Evolutionary conservation across 345 rosid species (phyloP), one percentile per base, ranked within the genome.

Genomic region (Corchorus capsularis): DNA sequence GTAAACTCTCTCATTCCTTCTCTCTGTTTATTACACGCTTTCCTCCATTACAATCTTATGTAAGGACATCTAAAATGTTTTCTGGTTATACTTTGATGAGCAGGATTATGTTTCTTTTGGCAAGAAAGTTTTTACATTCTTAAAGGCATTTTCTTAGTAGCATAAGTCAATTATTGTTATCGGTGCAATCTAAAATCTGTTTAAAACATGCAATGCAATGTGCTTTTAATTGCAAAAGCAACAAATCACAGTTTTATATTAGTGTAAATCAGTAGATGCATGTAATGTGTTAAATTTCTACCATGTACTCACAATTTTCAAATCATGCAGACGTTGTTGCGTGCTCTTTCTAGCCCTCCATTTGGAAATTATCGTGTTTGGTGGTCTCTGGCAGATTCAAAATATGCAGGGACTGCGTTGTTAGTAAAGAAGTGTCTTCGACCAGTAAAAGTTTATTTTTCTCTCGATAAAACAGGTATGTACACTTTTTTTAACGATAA

Each of bases 381-480:
- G 98, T 96, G 98, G 99, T 93, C 98, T 75, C 96, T 93, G n/a
- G 89, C 93, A 27, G 97, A 96, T 61, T 89, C 94, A 0, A 96
- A 96, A 85, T 93, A 96, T 84, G 99, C 99, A 16, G 98, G 99
- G 83, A 96, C 98, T 67, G 99, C 96, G 34, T 84, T 96, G 81
- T 79, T 96, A 35, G 87, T 92, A 46, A 96, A 93, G 86, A 96
- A 92, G 78, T 92, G 94, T 84, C 87, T 77, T 78, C 87, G 77
- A 64, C 96, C 93, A 6, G 63, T 63, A 20, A 92, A 80, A 75
- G 91, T 96, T 71, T 86, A 85, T 78, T 96, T 93, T 79, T 86
- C 89, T 71, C 90, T 96, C 3, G 94, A 93, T 70, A 82, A 74
- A 82, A 69, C 93, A 84, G 96, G 98, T 95, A 85, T 5, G 4